Base-by-base conservation (phyloP, 257 asterid species). In the Forsythia viridissima region DNA sequence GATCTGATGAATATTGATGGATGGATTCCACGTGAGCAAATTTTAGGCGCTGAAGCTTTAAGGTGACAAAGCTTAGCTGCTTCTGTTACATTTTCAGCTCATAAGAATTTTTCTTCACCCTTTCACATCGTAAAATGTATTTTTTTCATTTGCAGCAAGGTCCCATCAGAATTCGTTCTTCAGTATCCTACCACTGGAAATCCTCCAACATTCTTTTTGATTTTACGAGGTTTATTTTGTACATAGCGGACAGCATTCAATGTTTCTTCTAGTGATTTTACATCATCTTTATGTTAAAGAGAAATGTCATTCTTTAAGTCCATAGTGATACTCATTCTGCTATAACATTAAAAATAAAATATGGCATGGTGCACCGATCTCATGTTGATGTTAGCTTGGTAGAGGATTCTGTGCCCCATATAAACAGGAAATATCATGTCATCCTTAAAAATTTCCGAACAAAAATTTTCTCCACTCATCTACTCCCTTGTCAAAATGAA, bases 1-100 rank as follows among this genome's bases (percentile, higher is more conserved):
- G 98, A 96, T 83, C 89, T 96, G 86, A 93, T 93, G 97, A 96
- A 96, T 82, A 86, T 88, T 78, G 97, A 96, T 87, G 99, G 99
- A 76, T 96, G 99, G 98, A 96, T 96, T 82, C 99, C 99, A 44
- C 97, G 99, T 41, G 99, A 96, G 87, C 97, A 93, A 84, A 96
- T 96, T 83, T 88, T 96, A 88, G 99, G 99, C 63, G 91, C 96
- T 77, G 99, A 96, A 91, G 97, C 99, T 80, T 84, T 87, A 79
- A 96, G 98, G 99, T 93, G 39, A 83, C 41, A 10, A 11, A 77
- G 36, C 30, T 12, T 65, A 72, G 67, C 84, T 85, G 82, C 84
- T 68, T 74, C 63, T 75, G 0, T 51, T 39, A 42, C 71, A 57
- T 18, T 66, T 44, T 70, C 75, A 69, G 75, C 74, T 78, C 66